Base-by-base conservation (phyloP, 2,329 filamentous ascomycete species). In the Fusarium verrucosum region DNA sequence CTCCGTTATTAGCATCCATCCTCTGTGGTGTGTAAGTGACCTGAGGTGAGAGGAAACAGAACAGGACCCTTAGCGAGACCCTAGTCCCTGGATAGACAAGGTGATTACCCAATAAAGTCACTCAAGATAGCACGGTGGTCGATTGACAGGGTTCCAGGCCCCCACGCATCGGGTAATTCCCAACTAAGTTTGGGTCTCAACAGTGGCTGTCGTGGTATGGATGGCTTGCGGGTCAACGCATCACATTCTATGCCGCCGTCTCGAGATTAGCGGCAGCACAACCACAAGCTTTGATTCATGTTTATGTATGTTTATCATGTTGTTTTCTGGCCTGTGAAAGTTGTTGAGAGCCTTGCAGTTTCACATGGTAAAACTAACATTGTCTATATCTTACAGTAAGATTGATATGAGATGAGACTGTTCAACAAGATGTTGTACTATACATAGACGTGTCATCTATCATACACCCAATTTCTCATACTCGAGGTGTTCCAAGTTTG, bases 101-200 rank as follows among this genome's bases (percentile, higher is more conserved):
- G 23, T 25, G 13, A 52, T 65, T 62, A 59, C 66, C 69, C 67
- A 71, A 71, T 71, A 58, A 56, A 58, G 57, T 70, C 62, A 62
- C 58, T 66, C 65, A 70, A 63, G 65, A 70, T 70, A 60, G 59
- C 65, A 69, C 59, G 69, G 69, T 71, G 69, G 50, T 58, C 38
- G 58, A 71, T 71, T 65, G 69, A 71, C 67, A 71, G 69, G 69
- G 66, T 46, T 65, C 49, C 47, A 67, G 53, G 54, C 68, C 69
- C 68, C 68, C 69, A 70, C 68, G 64, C 50, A 71, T 70, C 64
- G 66, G 66, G 61, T 66, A 66, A 66, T 70, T 53, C 62, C 66
- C 63, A 71, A 33, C 50, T 35, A 30, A 46, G 51, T 45, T 60
- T 53, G 60, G n/a, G 68, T 51, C 66, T 58, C 61, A 65, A 69